A percentile compares a stretch with the other conserved stretches of the same genome.
phyloP scores from a whole-genome alignment of 441 rosid species.

The Bocquillonia castaneifolia region DNA sequence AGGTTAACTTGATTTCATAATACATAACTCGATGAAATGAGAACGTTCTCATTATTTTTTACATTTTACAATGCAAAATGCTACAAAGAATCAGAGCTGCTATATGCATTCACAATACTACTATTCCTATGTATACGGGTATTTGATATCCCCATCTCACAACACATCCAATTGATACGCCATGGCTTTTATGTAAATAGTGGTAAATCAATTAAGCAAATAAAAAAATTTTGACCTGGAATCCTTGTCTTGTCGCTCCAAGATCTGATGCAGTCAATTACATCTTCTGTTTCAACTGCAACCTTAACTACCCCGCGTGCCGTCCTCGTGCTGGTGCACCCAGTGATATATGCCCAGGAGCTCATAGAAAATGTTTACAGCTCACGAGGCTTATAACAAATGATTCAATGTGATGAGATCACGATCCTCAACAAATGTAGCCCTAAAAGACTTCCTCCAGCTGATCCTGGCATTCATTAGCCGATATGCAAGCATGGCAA shows the following conservation, averaged over 20 bases:
- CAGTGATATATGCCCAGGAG: slow-evolving; percentile 8
- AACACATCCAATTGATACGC: slow-evolving; percentile 23
- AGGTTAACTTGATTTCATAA: background rate
- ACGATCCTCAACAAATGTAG: background rate
- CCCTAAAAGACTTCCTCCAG: slow-evolving; percentile 6
- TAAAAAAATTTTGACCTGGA: background rate
- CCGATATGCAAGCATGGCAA: slow-evolving; percentile 30
- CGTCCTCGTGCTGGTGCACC: slow-evolving; percentile 7
- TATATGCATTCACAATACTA: slow-evolving; percentile 13
- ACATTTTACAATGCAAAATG: slow-evolving; percentile 4
- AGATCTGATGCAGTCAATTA: slow-evolving; percentile 1
- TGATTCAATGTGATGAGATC: slow-evolving; percentile 5
- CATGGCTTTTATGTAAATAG: slow-evolving; percentile 31
- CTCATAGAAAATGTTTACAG: slow-evolving; percentile 12
- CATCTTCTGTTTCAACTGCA: slow-evolving; percentile 14
- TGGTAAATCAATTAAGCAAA: slow-evolving; percentile 13
- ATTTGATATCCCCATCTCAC: slow-evolving; percentile 28
- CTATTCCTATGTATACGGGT: slow-evolving; percentile 18
- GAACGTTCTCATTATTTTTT: background rate
- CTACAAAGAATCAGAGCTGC: background rate
- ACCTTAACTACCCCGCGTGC: background rate
- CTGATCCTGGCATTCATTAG: slow-evolving; percentile 17
- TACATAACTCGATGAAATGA: background rate
- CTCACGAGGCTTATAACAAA: slow-evolving; percentile 17
- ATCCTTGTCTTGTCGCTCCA: slow-evolving; percentile 4